These are phyloP conservation scores for Pilobolus umbonatus DNA, from an alignment of 192 early-diverging fungal genomes.

Conservation along the genomic window DNA sequence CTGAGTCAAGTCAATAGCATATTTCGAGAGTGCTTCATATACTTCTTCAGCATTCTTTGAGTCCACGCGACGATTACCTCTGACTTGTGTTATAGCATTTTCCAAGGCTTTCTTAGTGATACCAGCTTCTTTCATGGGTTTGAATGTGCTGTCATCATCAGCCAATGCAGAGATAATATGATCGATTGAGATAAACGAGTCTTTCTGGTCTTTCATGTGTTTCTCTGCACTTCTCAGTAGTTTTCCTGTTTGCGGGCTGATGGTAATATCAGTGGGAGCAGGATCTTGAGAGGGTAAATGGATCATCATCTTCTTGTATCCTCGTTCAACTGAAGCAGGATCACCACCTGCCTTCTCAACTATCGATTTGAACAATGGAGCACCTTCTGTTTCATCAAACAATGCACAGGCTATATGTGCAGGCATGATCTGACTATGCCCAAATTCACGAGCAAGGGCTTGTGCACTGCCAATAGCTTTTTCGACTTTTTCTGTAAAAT, in stretches of 20 bases:
- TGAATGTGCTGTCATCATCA: conserved; percentile 58
- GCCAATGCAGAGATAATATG: conserved; percentile 82
- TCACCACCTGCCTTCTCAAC: conserved; percentile 84
- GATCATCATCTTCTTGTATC: conserved; percentile 71
- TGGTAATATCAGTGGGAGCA: conserved; percentile 67
- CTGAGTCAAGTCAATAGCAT: conserved; percentile 83
- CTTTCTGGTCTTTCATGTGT: conserved; percentile 81
- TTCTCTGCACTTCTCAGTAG: conserved; percentile 73
- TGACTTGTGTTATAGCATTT: conserved; percentile 65
- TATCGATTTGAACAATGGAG: conserved; percentile 70
- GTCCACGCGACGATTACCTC: conserved; percentile 84
- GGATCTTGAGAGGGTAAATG: conserved; percentile 83
- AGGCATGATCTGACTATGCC: conserved; percentile 73
- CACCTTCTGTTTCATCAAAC: conserved; percentile 76
- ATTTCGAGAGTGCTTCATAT: conserved; percentile 92
- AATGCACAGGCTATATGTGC: conserved; percentile 78
- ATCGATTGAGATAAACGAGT: conserved; percentile 84
- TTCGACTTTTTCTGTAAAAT: conserved; percentile 87
- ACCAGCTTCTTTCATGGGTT: conserved; percentile 64
- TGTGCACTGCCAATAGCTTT: conserved; percentile 59
- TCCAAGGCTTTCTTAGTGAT: conserved; percentile 67
- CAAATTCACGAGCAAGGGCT: conserved; percentile 68
- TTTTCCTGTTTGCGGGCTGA: conserved; percentile 57
- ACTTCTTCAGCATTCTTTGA: conserved; percentile 79
- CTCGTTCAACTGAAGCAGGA: conserved; percentile 66